Evolutionary conservation across 768 basidiomycete genomes (phyloP).

Genomic region (Favolaschia claudopus): DNA sequence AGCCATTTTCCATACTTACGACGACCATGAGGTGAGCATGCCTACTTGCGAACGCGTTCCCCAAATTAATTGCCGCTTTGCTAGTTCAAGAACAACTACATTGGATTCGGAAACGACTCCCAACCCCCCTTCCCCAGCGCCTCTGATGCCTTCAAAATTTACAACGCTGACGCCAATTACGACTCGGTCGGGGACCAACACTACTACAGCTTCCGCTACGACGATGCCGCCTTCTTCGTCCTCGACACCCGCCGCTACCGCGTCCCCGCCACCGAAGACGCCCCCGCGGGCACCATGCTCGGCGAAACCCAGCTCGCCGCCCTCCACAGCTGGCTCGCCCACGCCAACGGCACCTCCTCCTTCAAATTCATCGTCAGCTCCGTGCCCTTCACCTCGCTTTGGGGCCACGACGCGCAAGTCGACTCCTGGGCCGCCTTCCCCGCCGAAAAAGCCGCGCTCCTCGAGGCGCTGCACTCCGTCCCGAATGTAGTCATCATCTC

Average conservation of each 20-base stretch:
- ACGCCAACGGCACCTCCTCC: constrained; percentile 72
- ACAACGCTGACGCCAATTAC: constrained; percentile 71
- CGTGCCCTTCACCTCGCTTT: constrained; percentile 78
- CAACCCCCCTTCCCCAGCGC: constrained; percentile 65
- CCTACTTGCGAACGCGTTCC: not conserved
- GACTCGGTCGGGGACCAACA: constrained; percentile 55
- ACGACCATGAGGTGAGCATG: constrained; percentile 69
- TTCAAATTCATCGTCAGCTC: constrained; percentile 83
- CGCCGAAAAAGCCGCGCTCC: constrained; percentile 63
- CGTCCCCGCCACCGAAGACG: constrained; percentile 46
- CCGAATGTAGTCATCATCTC: constrained; percentile 76
- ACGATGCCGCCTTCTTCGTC: constrained; percentile 80
- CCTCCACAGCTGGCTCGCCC: constrained; percentile 67
- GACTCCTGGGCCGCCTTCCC: constrained; percentile 78
- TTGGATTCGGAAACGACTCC: constrained; percentile 62
- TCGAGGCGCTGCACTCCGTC: constrained; percentile 66
- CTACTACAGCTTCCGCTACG: constrained; percentile 70
- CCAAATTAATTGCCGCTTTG: not conserved
- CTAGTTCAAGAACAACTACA: constrained; percentile 72
- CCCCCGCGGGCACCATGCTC: constrained; percentile 66
- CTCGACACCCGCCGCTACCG: constrained; percentile 74
- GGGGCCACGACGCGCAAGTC: constrained; percentile 65
- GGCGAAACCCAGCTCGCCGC: constrained; percentile 69
- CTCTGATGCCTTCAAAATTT: constrained; percentile 63
- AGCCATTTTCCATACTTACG: constrained; percentile 76